Evolutionary conservation across 805 yeast genomes (phyloP).

Genomic region (Myxozyma geophila): DNA sequence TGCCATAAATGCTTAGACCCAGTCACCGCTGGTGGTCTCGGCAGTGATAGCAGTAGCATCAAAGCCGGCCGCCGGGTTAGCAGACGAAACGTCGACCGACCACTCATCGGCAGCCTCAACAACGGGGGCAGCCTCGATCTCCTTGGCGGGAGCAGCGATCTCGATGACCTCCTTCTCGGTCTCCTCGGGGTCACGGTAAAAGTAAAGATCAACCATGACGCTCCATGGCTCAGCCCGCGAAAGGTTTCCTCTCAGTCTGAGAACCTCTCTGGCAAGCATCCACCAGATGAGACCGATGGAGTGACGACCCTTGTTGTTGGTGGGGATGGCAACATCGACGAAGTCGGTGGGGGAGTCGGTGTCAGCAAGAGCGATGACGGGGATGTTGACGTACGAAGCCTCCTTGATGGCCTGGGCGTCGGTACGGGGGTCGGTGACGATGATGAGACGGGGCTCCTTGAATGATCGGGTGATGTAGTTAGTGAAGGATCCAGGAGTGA

Average conservation of each 20-base stretch:
- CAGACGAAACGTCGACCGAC: constrained; percentile 48
- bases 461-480: constrained; percentile 99
- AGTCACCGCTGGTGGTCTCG: constrained; percentile 38
- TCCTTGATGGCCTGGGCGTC: constrained; percentile 99
- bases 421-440: constrained; percentile 99
- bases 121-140: constrained; percentile 67
- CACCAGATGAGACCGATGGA: constrained; percentile 99
- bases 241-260: constrained; percentile 97
- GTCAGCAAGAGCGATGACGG: constrained; percentile 98
- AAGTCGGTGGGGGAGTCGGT: constrained; percentile 98
- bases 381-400: constrained; percentile 99
- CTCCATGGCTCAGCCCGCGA: constrained; percentile 98
- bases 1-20: constrained; percentile 26
- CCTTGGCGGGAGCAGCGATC: constrained; percentile 64
- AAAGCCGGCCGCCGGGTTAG: constrained; percentile 66
- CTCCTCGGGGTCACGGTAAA: constrained; percentile 99
- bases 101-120: constrained; percentile 66
- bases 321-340: constrained; percentile 99
- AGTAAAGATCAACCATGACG: constrained; percentile 99
- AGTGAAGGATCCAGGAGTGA: constrained; percentile 99
- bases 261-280: constrained; percentile 98
- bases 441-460: constrained; percentile 99
- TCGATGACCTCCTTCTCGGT: constrained; percentile 77
- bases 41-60: constrained; percentile 49
- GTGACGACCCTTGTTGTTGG: constrained; percentile 99